Base-by-base conservation (phyloP, 768 basidiomycete genomes). In the Termitomyces sp. region DNA sequence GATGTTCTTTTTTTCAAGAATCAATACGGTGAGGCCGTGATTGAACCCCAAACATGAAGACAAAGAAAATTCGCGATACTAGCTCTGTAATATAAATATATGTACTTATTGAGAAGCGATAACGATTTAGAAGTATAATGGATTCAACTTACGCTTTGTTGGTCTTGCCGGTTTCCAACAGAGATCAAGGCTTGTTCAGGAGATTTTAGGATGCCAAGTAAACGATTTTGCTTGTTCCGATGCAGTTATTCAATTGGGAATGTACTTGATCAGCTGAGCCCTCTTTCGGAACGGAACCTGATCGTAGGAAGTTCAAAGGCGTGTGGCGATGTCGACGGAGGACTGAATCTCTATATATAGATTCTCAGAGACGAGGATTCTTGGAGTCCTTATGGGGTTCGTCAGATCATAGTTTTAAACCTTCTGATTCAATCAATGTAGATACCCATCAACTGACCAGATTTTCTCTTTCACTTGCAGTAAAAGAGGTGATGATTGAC, bases 1-100 rank as follows among this genome's bases (percentile, higher is more conserved):
- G 74, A 73, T 26, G 72, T 85, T 57, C 67, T 85, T 10, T 85
- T 85, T 66, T 85, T 81, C 74, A 81, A 75, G 65, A 81, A 83
- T 66, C 72, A 74, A 65, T 61, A 75, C 32, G 83, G 83, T 8
- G 69, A 77, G 52, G 68, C 79, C 5, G 58, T 73, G 12, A 61
- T 76, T 4, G 63, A 70, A 59, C 64, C 65, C 40, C 51, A 23
- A 44, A 51, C 35, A 26, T 41, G 30, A 55, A 23, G 26, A 36
- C 55, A 4, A 40, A 28, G 51, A 16, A 35, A 20, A 44, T 52
- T 20, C 30, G 14, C 30, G 28, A 28, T 38, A 32, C 23, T 38
- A 14, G 33, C 20, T 23, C 20, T 56, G 46, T 48, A 43, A 48
- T 38, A 26, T 50, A 40, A 32, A 28, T 16, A 48, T 56, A 40